Evolutionary conservation across 1,284 basidiomycete genomes (phyloP).

Genomic region (Tilletia walkeri): DNA sequence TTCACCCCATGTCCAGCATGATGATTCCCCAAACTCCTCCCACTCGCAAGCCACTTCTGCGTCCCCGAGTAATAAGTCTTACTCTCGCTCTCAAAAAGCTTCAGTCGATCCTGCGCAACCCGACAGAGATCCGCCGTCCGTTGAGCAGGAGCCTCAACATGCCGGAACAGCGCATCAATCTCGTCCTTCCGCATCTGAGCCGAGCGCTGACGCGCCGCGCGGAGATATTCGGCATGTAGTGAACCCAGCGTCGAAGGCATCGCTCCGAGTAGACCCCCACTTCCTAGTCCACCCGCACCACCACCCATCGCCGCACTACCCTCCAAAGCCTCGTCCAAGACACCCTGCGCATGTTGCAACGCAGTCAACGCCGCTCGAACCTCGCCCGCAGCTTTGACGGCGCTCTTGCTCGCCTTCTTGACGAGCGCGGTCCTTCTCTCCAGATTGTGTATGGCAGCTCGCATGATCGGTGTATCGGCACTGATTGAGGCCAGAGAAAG

Average conservation of each 20-base stretch:
- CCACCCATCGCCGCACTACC: neutral
- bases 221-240: slow-evolving; percentile 23
- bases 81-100: slow-evolving; percentile 38
- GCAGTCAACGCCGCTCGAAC: slow-evolving; percentile 22
- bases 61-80: slow-evolving; percentile 45
- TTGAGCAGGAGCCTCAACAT: slow-evolving; percentile 33
- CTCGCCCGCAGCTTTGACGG: slow-evolving; percentile 31
- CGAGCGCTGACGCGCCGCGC: slow-evolving; percentile 21
- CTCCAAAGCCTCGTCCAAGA: slow-evolving; percentile 30
- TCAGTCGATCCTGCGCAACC: slow-evolving; percentile 29
- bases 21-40: neutral
- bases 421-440: slow-evolving; percentile 34
- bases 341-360: slow-evolving; percentile 30
- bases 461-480: slow-evolving; percentile 41
- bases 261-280: slow-evolving; percentile 20
- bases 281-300: neutral
- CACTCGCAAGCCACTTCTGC: slow-evolving; percentile 44
- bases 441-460: slow-evolving; percentile 41
- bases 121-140: slow-evolving; percentile 35
- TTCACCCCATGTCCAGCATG: neutral
- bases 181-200: slow-evolving; percentile 26
- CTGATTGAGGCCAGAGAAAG: slow-evolving; percentile 31
- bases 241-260: slow-evolving; percentile 31
- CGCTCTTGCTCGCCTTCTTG: slow-evolving; percentile 32
- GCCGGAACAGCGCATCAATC: slow-evolving; percentile 24